Base-by-base conservation (phyloP, 2,329 filamentous ascomycete genomes). In the Bisporella sp. region DNA sequence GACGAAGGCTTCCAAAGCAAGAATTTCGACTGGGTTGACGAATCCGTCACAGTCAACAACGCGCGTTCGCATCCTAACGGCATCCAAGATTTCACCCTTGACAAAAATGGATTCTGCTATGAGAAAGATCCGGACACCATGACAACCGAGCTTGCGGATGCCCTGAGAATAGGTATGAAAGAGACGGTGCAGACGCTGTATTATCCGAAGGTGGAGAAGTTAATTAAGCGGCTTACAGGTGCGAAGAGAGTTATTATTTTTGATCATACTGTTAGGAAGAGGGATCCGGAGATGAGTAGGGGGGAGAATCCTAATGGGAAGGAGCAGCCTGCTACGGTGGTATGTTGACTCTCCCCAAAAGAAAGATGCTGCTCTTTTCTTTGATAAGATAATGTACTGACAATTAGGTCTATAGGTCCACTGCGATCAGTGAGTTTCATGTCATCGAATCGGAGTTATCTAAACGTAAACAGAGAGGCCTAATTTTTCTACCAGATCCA, bases 21-120 rank as follows among this genome's bases (percentile, higher is more conserved):
- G 42, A 53, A 53, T 39, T 53, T 53, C 41, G 35, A 44, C 11
- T 50, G 47, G 47, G 28, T 33, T 5, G 44, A 47, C 5, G 13
- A 42, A 21, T 13, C 33, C 2, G 39, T 45, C 6, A 12, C 9
- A 4, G 11, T 50, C 4, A 44, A 9, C 6, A 45, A 50, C 41
- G 30, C 44, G 4, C 39, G 47, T 21, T n/a, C n/a, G n/a, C n/a
- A n/a, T n/a, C n/a, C n/a, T n/a, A 33, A 12, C 5, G 32, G 33
- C 21, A 47, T 31, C 31, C 4, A 49, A 12, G 29, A 47, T 21
- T 53, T 53, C 29, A 47, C 3, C 31, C 29, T 53, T 3, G 51
- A 53, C 35, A 47, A 31, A 12, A 39, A 50, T 33, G 51, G 51
- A 5, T 53, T 53, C 31, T 30, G 28, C 11, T 50, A 44, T 29